phyloP scores from a whole-genome alignment of 805 yeast species.

The Cyberlindnera americana region DNA sequence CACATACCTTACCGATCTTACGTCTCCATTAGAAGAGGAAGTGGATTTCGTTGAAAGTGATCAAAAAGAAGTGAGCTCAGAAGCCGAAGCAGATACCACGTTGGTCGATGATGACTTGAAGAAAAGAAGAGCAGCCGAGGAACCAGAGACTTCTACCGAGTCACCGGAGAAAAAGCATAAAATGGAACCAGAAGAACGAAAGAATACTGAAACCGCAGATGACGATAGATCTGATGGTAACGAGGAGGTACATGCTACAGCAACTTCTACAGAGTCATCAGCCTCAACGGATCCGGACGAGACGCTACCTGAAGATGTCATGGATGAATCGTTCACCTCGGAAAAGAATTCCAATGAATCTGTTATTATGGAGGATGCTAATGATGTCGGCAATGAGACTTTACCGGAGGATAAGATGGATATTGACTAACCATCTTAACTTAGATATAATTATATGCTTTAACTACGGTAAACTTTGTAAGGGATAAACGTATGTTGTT shows the following conservation, averaged over 20 bases:
- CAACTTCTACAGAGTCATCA: neutral
- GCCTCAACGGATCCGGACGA: constrained; percentile 1
- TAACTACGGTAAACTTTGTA: neutral
- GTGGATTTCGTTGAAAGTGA: constrained; percentile 1
- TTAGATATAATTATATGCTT: neutral
- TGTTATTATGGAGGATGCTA: constrained; percentile 6
- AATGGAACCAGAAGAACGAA: neutral
- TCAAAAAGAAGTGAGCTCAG: no score
- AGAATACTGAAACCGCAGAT: neutral
- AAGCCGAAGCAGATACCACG: neutral
- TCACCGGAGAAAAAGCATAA: constrained; percentile 25
- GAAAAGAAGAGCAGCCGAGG: constrained; percentile 8
- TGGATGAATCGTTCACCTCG: constrained; percentile 27
- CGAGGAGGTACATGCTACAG: no score
- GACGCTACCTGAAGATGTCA: constrained; percentile 14
- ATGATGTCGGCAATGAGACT: constrained; percentile 13
- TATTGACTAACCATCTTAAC: constrained; percentile 12
- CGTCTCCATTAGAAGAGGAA: constrained; percentile 11
- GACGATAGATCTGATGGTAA: no score
- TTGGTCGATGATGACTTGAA: constrained; percentile 4
- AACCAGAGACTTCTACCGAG: constrained; percentile 2
- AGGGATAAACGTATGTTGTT: constrained; percentile 13
- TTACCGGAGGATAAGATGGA: constrained; percentile 26
- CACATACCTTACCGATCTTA: constrained; percentile 17
- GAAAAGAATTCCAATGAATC: constrained; percentile 21